Conservation (phyloP, 139 green algal genomes). For the Nannochloris sp. region DNA sequence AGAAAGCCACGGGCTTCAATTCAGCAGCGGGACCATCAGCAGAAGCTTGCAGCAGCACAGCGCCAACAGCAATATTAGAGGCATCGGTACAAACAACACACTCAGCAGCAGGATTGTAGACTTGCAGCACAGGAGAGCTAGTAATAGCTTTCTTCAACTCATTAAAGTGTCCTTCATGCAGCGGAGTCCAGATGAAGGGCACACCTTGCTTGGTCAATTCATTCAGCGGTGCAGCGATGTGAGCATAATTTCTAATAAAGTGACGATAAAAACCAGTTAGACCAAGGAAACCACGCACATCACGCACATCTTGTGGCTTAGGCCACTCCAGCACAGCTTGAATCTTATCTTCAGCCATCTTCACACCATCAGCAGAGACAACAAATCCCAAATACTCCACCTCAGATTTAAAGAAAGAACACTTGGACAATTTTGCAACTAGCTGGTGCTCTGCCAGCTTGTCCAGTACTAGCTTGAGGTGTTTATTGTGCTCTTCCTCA, state of each 20-base stretch:
- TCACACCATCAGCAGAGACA: too few relatives aligned
- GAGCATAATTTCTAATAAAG: constrained; percentile 25
- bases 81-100: constrained; percentile 22
- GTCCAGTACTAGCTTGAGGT: constrained; percentile 38
- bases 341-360: too few relatives aligned
- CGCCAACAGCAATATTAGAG: constrained; percentile 20
- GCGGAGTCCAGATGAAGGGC: background rate
- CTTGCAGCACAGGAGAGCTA: too few relatives aligned
- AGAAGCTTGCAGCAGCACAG: constrained; percentile 4
- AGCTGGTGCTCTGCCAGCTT: constrained; percentile 21
- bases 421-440: too few relatives aligned
- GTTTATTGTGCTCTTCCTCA: constrained; percentile 27
- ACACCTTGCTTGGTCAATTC: background rate
- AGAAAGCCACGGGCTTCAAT: too few relatives aligned
- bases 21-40: too few relatives aligned
- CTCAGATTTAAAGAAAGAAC: too few relatives aligned
- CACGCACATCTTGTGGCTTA: too few relatives aligned
- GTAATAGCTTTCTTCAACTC: background rate
- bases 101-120: too few relatives aligned
- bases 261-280: constrained; percentile 38
- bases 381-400: too few relatives aligned
- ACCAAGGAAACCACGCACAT: too few relatives aligned
- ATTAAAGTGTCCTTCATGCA: constrained; percentile 2
- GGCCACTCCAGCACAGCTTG: too few relatives aligned
- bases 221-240: constrained; percentile 17